phyloP scores from a whole-genome alignment of 495 filamentous ascomycete species.

The Lindgomyces ingoldianus region DNA sequence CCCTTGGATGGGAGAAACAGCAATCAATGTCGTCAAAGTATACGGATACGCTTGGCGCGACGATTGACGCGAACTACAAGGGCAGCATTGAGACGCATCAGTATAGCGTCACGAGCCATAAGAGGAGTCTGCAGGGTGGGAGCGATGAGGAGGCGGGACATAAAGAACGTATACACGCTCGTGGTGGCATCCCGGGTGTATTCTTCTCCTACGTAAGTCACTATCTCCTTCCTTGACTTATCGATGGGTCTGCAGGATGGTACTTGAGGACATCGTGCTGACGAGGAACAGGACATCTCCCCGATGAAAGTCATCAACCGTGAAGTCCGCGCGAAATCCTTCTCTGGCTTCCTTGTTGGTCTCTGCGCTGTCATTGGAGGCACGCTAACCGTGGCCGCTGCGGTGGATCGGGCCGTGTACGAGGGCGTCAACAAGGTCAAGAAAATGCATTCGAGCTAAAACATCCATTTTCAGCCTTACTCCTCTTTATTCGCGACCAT shows the following conservation, averaged over 20 bases:
- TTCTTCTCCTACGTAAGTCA: conserved; percentile 91
- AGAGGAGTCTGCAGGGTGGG: conserved; percentile 79
- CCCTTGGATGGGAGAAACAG: conserved; percentile 73
- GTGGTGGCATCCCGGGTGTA: conserved; percentile 91
- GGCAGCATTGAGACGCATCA: conserved; percentile 96
- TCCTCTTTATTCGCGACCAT: too few relatives aligned
- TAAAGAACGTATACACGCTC: conserved; percentile 82
- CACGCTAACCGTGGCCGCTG: conserved; percentile 92
- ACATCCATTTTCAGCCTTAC: too few relatives aligned
- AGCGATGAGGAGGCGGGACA: conserved; percentile 82
- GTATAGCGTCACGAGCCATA: conserved; percentile 95
- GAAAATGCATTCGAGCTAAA: conserved; percentile 67
- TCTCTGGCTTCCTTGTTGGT: conserved; percentile 87
- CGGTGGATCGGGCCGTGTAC: conserved; percentile 87
- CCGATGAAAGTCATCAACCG: conserved; percentile 99
- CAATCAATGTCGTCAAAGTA: conserved; percentile 6
- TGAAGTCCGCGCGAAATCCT: conserved; percentile 82
- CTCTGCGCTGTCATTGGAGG: conserved; percentile 94
- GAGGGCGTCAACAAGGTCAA: conserved; percentile 80
- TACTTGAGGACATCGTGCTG: neutral
- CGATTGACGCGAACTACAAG: conserved; percentile 62
- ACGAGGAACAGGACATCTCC: conserved; percentile 75
- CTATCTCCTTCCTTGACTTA: conserved; percentile 4
- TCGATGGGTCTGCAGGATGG: too few relatives aligned
- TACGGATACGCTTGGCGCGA: conserved; percentile 51